These are phyloP conservation scores for Poa annua DNA, from an alignment of 176 grass and related monocot species.

Conservation along the genomic window DNA sequence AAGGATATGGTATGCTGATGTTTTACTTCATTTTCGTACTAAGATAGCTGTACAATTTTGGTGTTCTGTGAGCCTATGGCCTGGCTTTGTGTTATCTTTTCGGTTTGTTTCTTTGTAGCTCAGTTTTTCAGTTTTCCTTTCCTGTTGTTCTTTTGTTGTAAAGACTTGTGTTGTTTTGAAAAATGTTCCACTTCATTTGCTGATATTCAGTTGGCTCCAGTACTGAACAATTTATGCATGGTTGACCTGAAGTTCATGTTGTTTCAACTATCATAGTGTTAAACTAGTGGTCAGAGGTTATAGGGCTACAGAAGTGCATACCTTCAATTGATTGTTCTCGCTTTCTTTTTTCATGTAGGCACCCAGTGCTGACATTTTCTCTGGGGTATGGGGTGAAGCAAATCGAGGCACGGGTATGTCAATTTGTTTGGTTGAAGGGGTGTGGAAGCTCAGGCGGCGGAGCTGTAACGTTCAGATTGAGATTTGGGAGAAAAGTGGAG, in stretches of 20 bases:
- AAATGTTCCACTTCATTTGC: neutral
- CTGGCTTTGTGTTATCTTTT: slow-evolving; percentile 9
- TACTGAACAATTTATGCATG: neutral
- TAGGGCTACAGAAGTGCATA: neutral
- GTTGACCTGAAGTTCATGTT: neutral
- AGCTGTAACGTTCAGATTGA: too few relatives aligned
- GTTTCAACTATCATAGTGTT: neutral
- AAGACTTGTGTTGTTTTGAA: neutral
- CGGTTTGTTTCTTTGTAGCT: neutral
- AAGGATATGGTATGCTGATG: slow-evolving; percentile 53
- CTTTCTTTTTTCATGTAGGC: slow-evolving; percentile 44
- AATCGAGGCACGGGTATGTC: slow-evolving; percentile 6
- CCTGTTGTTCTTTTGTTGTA: neutral
- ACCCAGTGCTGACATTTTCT: slow-evolving; percentile 72
- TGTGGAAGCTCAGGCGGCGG: too few relatives aligned
- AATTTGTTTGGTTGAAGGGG: slow-evolving; percentile 9
- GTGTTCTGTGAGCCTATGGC: neutral
- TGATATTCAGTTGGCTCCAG: neutral
- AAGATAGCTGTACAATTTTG: neutral
- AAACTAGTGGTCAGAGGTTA: neutral
- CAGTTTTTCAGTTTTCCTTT: neutral
- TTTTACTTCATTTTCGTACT: neutral
- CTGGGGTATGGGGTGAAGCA: slow-evolving; percentile 56
- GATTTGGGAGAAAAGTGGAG: too few relatives aligned
- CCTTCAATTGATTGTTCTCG: slow-evolving; percentile 1